Base-by-base conservation (phyloP, 345 rosid species). In the Leavenworthia alabamica region DNA sequence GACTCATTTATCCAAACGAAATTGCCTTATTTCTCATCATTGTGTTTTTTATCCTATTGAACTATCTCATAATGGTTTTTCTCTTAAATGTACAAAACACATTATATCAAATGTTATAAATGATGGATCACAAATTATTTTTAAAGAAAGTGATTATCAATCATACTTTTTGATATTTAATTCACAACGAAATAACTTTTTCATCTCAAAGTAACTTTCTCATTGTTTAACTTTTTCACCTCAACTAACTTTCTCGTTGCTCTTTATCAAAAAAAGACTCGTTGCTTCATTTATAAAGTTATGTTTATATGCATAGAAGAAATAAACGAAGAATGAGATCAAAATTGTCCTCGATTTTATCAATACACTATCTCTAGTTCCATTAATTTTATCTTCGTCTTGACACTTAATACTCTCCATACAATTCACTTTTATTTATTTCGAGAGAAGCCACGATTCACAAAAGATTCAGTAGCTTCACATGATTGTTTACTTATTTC, bases 401-500 rank as follows among this genome's bases (percentile, higher is more conserved):
- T 44, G 10, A 20, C 14, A 10, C n/a, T 44, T 10, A 51, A 51
- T 17, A 12, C 10, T 10, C 17, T 10, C 41, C 16, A 3, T 17
- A 31, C 27, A 36, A 36, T 22, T 35, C 45, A 35, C 31, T n/a
- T 54, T 33, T 12, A 54, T 20, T n/a, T 49, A 13, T 13, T 49
- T 52, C 15, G 51, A 29, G 15, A 29, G 60, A 52, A 64, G 23
- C 16, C 55, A 55, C 16, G 62, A 55, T 16, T 33, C 70, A 65
- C 22, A 2, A 24, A 35, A 44, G 26, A 41, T 41, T 58, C 51
- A 29, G 51, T 43, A 43, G 29, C 40, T 27, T 45, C 63, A 66
- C 71, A 66, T 66, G 48, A 66, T 15, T 46, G 41, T 56, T 56
- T 66, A 32, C 48, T 17, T 66, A 66, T 39, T 37, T 46, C 29